Evolutionary conservation across 768 basidiomycete species (phyloP).

Genomic region (Dioszegia hungarica): DNA sequence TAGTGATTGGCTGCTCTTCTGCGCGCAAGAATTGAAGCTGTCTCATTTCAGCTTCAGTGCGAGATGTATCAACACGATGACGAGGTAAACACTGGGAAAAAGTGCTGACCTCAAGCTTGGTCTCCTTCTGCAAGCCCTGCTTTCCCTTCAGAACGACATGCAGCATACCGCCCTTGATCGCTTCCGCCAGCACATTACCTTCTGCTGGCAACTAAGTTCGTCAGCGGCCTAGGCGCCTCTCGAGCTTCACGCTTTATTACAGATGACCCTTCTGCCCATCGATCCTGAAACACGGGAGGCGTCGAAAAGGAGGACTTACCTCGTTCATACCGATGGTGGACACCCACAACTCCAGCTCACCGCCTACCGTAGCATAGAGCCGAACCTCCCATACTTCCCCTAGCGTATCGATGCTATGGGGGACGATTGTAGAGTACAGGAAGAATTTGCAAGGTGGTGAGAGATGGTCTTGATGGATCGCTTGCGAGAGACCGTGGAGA

Average conservation of each 20-base stretch:
- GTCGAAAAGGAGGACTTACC: too few species aligned
- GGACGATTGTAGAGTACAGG: background rate
- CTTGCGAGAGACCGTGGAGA: conserved; percentile 3
- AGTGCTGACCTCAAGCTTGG: conserved; percentile 2
- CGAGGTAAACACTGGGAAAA: too few species aligned
- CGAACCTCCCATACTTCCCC: background rate
- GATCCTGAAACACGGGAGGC: too few species aligned
- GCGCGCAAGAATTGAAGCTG: conserved; percentile 10
- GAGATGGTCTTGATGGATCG: conserved; percentile 10
- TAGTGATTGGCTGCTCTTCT: background rate
- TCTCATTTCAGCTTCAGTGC: too few species aligned
- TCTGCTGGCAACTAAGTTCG: conserved; percentile 6
- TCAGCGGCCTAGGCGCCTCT: too few species aligned
- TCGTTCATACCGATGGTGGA: background rate
- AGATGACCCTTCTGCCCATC: too few species aligned
- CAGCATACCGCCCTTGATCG: conserved; percentile 21
- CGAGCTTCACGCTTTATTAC: too few species aligned
- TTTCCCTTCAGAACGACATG: conserved; percentile 14
- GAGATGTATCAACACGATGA: background rate
- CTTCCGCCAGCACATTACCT: conserved; percentile 2
- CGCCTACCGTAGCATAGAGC: background rate
- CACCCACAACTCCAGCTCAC: background rate
- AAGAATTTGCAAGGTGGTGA: conserved; percentile 6
- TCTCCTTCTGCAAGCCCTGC: background rate
- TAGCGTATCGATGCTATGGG: too few species aligned